These are phyloP conservation scores for Septoria petroselini DNA, from an alignment of 2,329 filamentous ascomycete genomes.

Conservation along the genomic window DNA sequence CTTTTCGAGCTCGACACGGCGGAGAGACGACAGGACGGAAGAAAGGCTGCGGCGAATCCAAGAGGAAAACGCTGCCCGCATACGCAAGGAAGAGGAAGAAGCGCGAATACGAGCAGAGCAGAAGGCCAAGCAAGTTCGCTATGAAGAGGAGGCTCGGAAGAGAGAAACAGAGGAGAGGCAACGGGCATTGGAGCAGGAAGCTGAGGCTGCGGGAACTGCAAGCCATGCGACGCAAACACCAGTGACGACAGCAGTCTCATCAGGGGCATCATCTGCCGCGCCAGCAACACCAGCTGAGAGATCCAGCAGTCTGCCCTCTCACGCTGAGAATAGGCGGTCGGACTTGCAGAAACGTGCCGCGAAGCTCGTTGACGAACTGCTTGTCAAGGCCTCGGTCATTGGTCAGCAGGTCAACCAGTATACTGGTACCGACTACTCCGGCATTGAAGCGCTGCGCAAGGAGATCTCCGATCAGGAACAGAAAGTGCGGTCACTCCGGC, in stretches of 20 bases:
- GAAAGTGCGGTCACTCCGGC: conserved; percentile 58
- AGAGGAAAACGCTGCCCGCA: conserved; percentile 1
- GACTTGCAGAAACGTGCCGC: conserved; percentile 61
- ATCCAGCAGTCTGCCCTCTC: conserved; percentile 49
- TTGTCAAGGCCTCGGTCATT: conserved; percentile 78
- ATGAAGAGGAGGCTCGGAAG: conserved; percentile 8
- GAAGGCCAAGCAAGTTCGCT: conserved; percentile 5
- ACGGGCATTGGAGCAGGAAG: not conserved
- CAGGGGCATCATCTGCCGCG: not conserved
- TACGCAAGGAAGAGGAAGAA: conserved; percentile 13
- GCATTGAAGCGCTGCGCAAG: conserved; percentile 79
- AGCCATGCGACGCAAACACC: not conserved
- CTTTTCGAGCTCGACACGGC: conserved; percentile 20
- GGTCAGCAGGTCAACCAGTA: conserved; percentile 88
- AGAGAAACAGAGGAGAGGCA: not conserved
- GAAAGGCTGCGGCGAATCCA: conserved; percentile 3
- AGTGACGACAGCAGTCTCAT: not conserved
- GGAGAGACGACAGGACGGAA: conserved; percentile 8
- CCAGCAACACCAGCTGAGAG: conserved; percentile 20
- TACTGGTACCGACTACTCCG: conserved; percentile 79
- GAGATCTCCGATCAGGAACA: conserved; percentile 68
- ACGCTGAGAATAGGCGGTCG: conserved; percentile 54
- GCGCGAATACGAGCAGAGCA: conserved; percentile 7
- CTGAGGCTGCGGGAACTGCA: not conserved
- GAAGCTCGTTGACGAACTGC: conserved; percentile 80